Evolutionary conservation across 2,329 filamentous ascomycete species (phyloP), one percentile per base, ranked within the genome.

Genomic region (Xylaria hypoxylon): DNA sequence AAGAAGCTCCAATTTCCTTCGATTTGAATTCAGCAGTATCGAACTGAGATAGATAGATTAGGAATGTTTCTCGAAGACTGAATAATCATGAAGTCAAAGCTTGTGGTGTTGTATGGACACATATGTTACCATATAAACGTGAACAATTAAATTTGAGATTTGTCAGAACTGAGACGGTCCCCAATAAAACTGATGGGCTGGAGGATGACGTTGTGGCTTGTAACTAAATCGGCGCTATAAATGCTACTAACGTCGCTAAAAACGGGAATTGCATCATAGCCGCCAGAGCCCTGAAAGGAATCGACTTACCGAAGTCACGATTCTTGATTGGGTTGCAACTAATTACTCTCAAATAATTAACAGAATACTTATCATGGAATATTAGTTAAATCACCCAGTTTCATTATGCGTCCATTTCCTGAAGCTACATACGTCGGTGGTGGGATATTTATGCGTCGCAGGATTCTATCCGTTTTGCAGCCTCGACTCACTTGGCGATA

Each of bases 401-500:
- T 70, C 35, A 70, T 26, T 17, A 76, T 76, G 73, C 71, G 70
- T 63, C 69, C 71, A 5, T 72, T 74, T 55, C 70, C 73, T 26
- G 71, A 75, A 61, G 73, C 69, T 59, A 45, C 62, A 44, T 64
- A 62, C 31, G 60, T 59, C 24, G 65, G 58, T 53, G 59, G 60
- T 59, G 24, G 51, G 19, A 48, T 53, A 24, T 48, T 42, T 24
- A 61, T 56, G n/a, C 45, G 63, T 47, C 65, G 55, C 28, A 72
- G 57, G 61, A 40, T 70, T 24, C 65, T 60, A 22, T 40, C 53
- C 19, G 35, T 69, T 5, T 28, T 80, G 5, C 76, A 75, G 2
- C 79, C 80, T 2, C 72, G 80, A 4, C 63, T 79, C 4, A 68
- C 73, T 59, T 75, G 72, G 74, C 77, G 77, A 62, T 82, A 80